These are phyloP conservation scores for Exophiala sp. DNA, from an alignment of 2,329 filamentous ascomycete genomes.

Conservation along the genomic window DNA sequence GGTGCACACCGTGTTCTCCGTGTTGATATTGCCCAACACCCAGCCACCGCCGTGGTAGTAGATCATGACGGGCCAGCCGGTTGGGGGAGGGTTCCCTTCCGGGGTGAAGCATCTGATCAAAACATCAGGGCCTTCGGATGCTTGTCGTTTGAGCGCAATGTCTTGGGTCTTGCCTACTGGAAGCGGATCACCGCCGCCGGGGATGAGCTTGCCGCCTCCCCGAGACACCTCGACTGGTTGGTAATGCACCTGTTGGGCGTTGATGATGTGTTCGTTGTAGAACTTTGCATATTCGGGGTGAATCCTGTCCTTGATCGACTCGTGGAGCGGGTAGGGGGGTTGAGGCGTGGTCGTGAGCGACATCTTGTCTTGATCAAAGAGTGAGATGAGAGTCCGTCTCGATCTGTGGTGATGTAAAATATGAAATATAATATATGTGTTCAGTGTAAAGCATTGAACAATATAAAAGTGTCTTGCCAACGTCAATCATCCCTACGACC, in stretches of 20 bases:
- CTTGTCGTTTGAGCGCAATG: slow-evolving; percentile 39
- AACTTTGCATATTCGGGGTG: slow-evolving; percentile 48
- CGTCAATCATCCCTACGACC: too few relatives aligned
- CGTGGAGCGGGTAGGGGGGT: slow-evolving; percentile 46
- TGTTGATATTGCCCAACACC: slow-evolving; percentile 47
- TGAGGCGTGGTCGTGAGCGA: slow-evolving; percentile 13
- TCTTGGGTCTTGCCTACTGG: slow-evolving; percentile 46
- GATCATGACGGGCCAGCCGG: slow-evolving; percentile 27
- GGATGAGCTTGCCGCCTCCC: slow-evolving; percentile 48
- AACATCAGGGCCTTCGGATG: slow-evolving; percentile 45
- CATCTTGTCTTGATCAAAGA: neutral
- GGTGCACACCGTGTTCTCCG: slow-evolving; percentile 46
- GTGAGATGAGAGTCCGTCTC: too few relatives aligned
- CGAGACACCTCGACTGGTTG: slow-evolving; percentile 50
- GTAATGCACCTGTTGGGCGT: slow-evolving; percentile 50
- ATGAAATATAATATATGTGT: too few relatives aligned
- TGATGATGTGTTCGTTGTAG: slow-evolving; percentile 48
- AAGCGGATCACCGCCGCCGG: slow-evolving; percentile 46
- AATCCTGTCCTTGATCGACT: slow-evolving; percentile 43
- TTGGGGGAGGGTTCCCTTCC: slow-evolving; percentile 29
- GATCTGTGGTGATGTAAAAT: too few relatives aligned
- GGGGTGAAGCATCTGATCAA: slow-evolving; percentile 49
- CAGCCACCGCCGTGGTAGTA: slow-evolving; percentile 49
- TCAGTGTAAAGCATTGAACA: too few relatives aligned
- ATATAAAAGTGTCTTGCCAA: too few relatives aligned